These are phyloP conservation scores for Zopfia rhizophila DNA, from an alignment of 2,329 filamentous ascomycete species.

Conservation along the genomic window DNA sequence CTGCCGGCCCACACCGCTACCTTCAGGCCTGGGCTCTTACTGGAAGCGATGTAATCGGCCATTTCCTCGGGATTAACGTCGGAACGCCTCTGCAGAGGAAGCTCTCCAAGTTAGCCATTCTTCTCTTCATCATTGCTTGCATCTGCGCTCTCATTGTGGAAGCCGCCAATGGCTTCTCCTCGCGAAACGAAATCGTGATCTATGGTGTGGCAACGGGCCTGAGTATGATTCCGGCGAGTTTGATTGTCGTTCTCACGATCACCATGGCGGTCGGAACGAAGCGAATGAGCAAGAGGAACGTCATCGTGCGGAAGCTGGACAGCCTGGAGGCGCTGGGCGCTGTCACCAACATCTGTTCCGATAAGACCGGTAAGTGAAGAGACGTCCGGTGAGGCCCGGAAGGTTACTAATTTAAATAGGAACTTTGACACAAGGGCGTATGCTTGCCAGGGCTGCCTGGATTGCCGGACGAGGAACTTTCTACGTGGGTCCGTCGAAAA, in stretches of 20 bases:
- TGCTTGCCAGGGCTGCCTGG: constrained; percentile 29
- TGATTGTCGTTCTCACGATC: constrained; percentile 29
- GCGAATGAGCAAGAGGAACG: constrained; percentile 23
- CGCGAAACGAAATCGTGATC: constrained; percentile 26
- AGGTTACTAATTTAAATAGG: constrained; percentile 72
- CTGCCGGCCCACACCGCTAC: constrained; percentile 43
- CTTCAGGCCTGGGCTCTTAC: constrained; percentile 64
- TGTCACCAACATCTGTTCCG: constrained; percentile 19
- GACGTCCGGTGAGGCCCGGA: no score
- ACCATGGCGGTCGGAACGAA: constrained; percentile 29
- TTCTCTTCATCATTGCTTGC: constrained; percentile 26
- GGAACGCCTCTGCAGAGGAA: constrained; percentile 52
- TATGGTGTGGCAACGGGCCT: constrained; percentile 31
- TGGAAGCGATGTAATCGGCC: constrained; percentile 47
- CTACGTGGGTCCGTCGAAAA: constrained; percentile 21
- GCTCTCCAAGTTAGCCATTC: constrained; percentile 27
- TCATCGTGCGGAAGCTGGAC: constrained; percentile 27
- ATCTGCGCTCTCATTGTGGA: constrained; percentile 29
- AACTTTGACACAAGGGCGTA: constrained; percentile 21
- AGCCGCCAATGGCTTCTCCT: constrained; percentile 46
- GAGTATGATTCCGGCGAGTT: constrained; percentile 25
- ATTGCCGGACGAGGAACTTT: constrained; percentile 25
- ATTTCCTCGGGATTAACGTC: constrained; percentile 53
- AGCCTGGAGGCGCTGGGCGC: constrained; percentile 27
- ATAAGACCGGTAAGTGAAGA: no score